phyloP scores from a whole-genome alignment of 345 rosid species.

The Bretschneidera sinensis region DNA sequence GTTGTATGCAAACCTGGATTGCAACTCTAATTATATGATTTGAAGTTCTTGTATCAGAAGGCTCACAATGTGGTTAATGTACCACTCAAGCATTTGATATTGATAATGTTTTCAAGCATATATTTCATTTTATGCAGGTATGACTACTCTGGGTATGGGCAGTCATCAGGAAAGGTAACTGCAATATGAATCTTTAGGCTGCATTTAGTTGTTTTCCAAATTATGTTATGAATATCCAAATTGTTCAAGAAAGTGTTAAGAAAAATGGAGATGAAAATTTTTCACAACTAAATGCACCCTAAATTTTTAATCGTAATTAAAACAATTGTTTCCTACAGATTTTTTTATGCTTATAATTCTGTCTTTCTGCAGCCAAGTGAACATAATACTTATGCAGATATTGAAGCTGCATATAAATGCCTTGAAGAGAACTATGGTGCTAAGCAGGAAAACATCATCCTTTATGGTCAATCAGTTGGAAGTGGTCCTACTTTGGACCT shows the following conservation, averaged over 20 bases:
- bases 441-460: slow-evolving; percentile 84
- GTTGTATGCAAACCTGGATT: too few relatives aligned
- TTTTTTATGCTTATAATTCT: slow-evolving; percentile 1
- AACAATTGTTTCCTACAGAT: slow-evolving; percentile 3
- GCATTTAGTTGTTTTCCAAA: too few relatives aligned
- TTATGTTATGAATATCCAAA: too few relatives aligned
- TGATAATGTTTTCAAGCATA: not conserved
- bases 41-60: too few relatives aligned
- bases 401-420: slow-evolving; percentile 92
- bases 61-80: too few relatives aligned
- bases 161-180: slow-evolving; percentile 89
- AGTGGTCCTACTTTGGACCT: slow-evolving; percentile 93
- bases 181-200: slow-evolving; percentile 10
- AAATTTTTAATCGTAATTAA: slow-evolving; percentile 12
- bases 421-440: slow-evolving; percentile 80
- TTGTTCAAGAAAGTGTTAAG: too few relatives aligned
- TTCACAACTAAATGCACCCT: too few relatives aligned
- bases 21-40: too few relatives aligned
- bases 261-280: too few relatives aligned
- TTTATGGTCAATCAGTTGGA: slow-evolving; percentile 96
- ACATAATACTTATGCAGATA: slow-evolving; percentile 87
- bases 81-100: not conserved
- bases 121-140: slow-evolving; percentile 46
- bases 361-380: slow-evolving; percentile 74
- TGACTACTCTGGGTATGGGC: slow-evolving; percentile 96